Percentiles rank a stretch among this genome's conserved stretches.
Conservation (phyloP, 2,329 filamentous ascomycete species). For the Fusarium aywerte region DNA sequence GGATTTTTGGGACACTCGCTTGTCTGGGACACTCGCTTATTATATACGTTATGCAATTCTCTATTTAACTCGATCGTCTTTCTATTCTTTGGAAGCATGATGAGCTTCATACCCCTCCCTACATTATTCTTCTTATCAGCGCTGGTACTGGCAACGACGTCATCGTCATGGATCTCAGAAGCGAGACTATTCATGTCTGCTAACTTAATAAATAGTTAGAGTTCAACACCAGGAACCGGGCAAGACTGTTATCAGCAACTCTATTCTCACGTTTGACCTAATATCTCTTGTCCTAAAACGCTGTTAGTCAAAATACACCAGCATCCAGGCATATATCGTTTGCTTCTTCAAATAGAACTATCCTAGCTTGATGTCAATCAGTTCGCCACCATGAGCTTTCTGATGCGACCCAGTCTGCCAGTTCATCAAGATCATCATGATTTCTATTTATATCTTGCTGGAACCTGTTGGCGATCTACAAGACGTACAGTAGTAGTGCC, state of each 20-base stretch:
- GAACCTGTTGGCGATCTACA: constrained; percentile 6
- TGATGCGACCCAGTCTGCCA: constrained; percentile 4
- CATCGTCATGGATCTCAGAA: background rate
- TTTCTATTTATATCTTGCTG: constrained; percentile 25
- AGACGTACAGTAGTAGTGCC: constrained; percentile 31
- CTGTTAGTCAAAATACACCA: background rate
- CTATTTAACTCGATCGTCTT: too few relatives aligned
- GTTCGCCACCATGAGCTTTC: constrained; percentile 6
- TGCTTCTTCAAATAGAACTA: background rate
- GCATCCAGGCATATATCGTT: background rate
- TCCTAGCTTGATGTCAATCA: background rate
- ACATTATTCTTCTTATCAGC: background rate
- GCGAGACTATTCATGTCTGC: background rate
- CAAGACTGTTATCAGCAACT: background rate
- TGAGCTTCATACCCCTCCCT: background rate
- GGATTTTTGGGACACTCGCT: too few relatives aligned
- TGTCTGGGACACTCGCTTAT: too few relatives aligned
- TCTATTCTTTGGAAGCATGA: background rate
- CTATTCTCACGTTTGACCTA: background rate
- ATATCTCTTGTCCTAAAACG: background rate
- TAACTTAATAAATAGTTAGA: background rate
- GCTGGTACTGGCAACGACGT: background rate
- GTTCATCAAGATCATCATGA: constrained; percentile 3
- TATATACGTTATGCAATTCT: too few relatives aligned
- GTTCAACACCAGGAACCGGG: background rate